Base-by-base conservation (phyloP, 805 yeast species). In the Pichia pseudocactophila region DNA sequence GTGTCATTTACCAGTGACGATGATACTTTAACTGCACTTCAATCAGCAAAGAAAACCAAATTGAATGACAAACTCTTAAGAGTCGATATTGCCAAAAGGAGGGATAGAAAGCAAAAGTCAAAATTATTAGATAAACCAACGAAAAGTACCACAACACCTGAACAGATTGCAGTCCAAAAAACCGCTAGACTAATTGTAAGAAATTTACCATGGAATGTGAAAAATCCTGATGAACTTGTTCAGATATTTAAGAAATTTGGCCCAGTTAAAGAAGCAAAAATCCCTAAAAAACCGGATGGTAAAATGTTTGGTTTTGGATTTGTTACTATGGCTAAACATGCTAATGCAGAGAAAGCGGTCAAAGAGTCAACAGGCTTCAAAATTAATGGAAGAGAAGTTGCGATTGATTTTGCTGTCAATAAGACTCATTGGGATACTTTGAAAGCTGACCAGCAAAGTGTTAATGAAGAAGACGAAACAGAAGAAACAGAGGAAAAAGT, bases 121-220 rank as follows among this genome's bases (percentile, higher is more conserved):
- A 65, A 38, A 70, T 7, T n/a, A 28, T 7, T 5, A 7, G 68
- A 40, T 6, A 17, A 18, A 2, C 36, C 30, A 27, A 36, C 37
- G 8, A 38, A 30, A n/a, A 37, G 38, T 25, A n/a, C 37, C 3
- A 36, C 40, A 30, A 25, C 41, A 13, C 46, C 56, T 7, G 59
- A 57, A 37, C 39, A 51, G 16, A 40, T 42, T 30, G 55, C 54
- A 1, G 32, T 58, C 41, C 48, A 51, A 31, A 80, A 95, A 61
- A 76, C 82, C 51, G 89, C 97, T 3, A 77, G 96, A 52, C 67
- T 92, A 45, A 88, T 92, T 51, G 71, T 92, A 31, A 74, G 98
- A 57, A 92, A 92, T 59, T 73, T 92, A 62, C 98, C 98, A 11
- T 92, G 98, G 98, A 81, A 96, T 13, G 80, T 92, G 36, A 78